These are phyloP conservation scores for Tilletia walkeri DNA, from an alignment of 1,284 basidiomycete genomes.

Conservation along the genomic window DNA sequence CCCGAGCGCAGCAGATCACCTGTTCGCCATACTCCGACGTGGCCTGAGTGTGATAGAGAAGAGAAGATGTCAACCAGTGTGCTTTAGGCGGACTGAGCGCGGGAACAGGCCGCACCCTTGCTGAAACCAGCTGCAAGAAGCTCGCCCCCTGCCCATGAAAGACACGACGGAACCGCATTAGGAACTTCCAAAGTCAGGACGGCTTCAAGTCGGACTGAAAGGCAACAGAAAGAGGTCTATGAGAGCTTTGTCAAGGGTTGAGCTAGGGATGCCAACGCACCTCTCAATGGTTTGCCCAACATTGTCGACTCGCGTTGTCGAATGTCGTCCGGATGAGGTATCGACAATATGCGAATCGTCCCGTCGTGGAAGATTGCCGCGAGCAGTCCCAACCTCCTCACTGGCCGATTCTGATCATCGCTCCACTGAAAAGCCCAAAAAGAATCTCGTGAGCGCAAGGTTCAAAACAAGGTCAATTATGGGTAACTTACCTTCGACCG, in stretches of 20 bases:
- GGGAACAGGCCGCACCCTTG: neutral
- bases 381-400: neutral
- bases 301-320: neutral
- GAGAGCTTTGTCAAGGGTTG: too few species aligned
- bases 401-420: neutral
- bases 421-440: neutral
- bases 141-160: slow-evolving; percentile 12
- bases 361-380: slow-evolving; percentile 7
- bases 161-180: neutral
- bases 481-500: neutral
- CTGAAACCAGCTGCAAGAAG: slow-evolving; percentile 1
- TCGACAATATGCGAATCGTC: neutral
- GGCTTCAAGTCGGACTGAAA: neutral
- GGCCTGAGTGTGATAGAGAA: neutral
- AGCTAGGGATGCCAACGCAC: too few species aligned
- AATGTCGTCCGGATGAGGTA: slow-evolving; percentile 8
- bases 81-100: neutral
- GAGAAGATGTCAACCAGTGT: neutral
- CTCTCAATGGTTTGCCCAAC: too few species aligned
- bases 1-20: slow-evolving; percentile 5
- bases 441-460: neutral
- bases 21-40: slow-evolving; percentile 7
- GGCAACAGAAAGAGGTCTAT: too few species aligned
- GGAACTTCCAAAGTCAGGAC: neutral
- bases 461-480: neutral